Percentiles rank a stretch among this genome's conserved stretches.
Evolutionary conservation across 495 filamentous ascomycete species (phyloP).

Genomic region (Xylaria curta): DNA sequence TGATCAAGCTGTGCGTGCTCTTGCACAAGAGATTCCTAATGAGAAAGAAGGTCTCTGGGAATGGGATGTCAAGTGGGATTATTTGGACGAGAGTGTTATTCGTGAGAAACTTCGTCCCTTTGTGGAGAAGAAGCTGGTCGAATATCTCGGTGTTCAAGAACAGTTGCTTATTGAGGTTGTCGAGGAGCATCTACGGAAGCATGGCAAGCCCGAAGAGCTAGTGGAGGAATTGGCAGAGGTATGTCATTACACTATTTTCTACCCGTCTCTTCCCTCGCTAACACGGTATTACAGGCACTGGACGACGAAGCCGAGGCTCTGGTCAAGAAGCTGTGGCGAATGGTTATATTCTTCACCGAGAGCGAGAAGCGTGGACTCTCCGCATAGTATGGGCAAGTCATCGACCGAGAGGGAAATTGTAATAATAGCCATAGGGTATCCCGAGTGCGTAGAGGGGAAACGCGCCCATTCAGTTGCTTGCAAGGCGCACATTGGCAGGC

Average conservation of each 20-base stretch:
- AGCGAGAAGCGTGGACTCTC: conserved; percentile 90
- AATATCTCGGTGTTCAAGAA: conserved; percentile 95
- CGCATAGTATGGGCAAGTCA: conserved; percentile 46
- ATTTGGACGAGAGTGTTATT: conserved; percentile 83
- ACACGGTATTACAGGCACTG: conserved; percentile 64
- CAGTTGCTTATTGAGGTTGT: conserved; percentile 94
- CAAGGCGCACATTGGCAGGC: not conserved
- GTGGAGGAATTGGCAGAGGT: conserved; percentile 86
- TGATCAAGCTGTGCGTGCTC: conserved; percentile 73
- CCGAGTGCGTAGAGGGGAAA: not conserved
- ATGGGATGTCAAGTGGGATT: conserved; percentile 94
- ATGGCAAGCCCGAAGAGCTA: conserved; percentile 76
- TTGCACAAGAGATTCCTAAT: conserved; percentile 89
- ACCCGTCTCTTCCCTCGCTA: conserved; percentile 27
- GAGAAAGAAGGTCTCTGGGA: conserved; percentile 88
- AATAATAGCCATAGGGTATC: conserved; percentile 17
- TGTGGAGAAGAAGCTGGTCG: conserved; percentile 97
- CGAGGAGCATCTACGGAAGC: conserved; percentile 81
- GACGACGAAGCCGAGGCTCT: conserved; percentile 94
- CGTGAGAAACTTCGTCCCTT: conserved; percentile 90
- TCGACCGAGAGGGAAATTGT: conserved; percentile 6
- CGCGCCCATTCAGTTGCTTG: not conserved
- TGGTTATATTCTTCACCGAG: conserved; percentile 98
- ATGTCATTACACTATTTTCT: conserved; percentile 44
- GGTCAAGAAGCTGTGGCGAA: conserved; percentile 96